These are phyloP conservation scores for Pezizomycotina sp. DNA, from an alignment of 2,329 filamentous ascomycete genomes.

Conservation along the genomic window DNA sequence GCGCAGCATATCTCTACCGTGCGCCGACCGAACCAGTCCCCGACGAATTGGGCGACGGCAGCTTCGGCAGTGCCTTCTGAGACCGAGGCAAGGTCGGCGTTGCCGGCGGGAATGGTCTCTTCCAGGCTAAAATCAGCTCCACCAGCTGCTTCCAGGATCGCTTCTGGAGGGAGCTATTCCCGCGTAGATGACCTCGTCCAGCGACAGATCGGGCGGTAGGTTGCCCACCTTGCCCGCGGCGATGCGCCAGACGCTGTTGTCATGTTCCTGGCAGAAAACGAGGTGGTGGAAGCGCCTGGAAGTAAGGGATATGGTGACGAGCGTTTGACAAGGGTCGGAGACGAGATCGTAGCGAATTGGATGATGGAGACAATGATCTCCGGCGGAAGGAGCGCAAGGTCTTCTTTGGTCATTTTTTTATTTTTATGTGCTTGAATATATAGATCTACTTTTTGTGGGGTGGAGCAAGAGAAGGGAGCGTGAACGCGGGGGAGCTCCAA, in stretches of 20 bases:
- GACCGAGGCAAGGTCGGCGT: slow-evolving; percentile 19
- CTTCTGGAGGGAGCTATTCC: slow-evolving; percentile 21
- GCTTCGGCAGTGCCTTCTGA: slow-evolving; percentile 18
- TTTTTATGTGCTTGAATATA: too few species aligned
- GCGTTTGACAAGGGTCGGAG: slow-evolving; percentile 9
- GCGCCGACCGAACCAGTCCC: slow-evolving; percentile 20
- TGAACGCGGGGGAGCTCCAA: too few species aligned
- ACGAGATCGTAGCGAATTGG: slow-evolving; percentile 11
- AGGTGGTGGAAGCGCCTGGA: slow-evolving; percentile 23
- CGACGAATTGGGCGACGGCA: slow-evolving; percentile 20
- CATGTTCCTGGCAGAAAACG: slow-evolving; percentile 24
- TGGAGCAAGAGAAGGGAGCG: too few species aligned
- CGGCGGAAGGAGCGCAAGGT: slow-evolving; percentile 12
- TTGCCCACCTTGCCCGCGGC: slow-evolving; percentile 22
- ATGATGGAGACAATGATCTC: slow-evolving; percentile 19
- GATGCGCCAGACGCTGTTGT: slow-evolving; percentile 22
- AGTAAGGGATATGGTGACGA: slow-evolving; percentile 22
- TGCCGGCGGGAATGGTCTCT: slow-evolving; percentile 19
- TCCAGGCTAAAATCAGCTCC: slow-evolving; percentile 22
- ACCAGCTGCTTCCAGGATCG: slow-evolving; percentile 24
- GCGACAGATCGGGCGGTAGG: slow-evolving; percentile 17
- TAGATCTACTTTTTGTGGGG: too few species aligned
- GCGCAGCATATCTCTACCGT: slow-evolving; percentile 19
- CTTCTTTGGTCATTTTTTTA: too few species aligned
- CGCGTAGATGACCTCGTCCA: slow-evolving; percentile 23